phyloP scores from a whole-genome alignment of 2,329 filamentous ascomycete genomes.

The Pseudocercospora pini-densiflorae region DNA sequence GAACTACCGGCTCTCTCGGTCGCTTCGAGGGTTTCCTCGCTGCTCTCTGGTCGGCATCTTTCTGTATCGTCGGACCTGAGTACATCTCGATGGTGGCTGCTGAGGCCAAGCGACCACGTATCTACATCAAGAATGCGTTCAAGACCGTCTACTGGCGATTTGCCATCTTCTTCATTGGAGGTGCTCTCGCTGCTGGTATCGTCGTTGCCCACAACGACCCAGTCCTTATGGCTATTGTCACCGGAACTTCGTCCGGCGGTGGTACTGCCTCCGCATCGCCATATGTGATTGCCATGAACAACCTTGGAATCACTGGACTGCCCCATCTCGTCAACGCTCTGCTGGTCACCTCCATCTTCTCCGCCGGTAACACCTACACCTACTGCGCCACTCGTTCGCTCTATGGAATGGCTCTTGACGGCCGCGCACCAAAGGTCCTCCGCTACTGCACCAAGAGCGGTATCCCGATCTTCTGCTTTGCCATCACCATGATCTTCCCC shows the following conservation, averaged over 20 bases:
- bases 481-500: constrained; percentile 46
- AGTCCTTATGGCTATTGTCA: constrained; percentile 34
- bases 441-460: constrained; percentile 63
- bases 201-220: constrained; percentile 44
- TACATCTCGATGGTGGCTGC: constrained; percentile 56
- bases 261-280: constrained; percentile 39
- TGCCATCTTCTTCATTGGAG: constrained; percentile 54
- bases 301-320: constrained; percentile 48
- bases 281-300: constrained; percentile 50
- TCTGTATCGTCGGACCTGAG: constrained; percentile 48
- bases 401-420: constrained; percentile 57
- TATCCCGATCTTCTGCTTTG: constrained; percentile 63
- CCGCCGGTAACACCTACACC: constrained; percentile 58
- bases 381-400: constrained; percentile 58
- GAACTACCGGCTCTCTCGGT: constrained; percentile 36
- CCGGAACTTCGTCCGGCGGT: constrained; percentile 25
- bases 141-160: constrained; percentile 56
- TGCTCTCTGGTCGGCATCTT: constrained; percentile 45
- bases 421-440: constrained; percentile 58
- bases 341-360: constrained; percentile 57
- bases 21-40: constrained; percentile 43
- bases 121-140: constrained; percentile 54
- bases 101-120: constrained; percentile 52
- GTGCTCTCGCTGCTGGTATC: constrained; percentile 52
- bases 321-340: constrained; percentile 44